These are phyloP conservation scores for Aspergillus bertholletiae DNA, from an alignment of 495 filamentous ascomycete species.

Conservation along the genomic window DNA sequence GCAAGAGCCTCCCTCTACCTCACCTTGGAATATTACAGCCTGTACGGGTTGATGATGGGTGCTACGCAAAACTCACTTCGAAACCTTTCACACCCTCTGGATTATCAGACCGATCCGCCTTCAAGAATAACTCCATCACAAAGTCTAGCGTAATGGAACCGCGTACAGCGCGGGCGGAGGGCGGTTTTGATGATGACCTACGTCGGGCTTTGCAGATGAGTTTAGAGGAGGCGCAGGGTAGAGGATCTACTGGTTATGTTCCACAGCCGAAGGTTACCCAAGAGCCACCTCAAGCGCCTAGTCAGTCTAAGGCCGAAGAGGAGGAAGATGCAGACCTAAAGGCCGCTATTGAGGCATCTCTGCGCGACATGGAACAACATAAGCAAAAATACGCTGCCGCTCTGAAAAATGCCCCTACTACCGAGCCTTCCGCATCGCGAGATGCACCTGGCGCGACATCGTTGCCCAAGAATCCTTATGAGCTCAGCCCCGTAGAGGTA, in stretches of 20 bases:
- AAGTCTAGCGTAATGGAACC: constrained; percentile 76
- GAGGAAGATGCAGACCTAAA: constrained; percentile 89
- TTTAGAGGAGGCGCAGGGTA: constrained; percentile 83
- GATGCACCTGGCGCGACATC: constrained; percentile 27
- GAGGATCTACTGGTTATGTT: constrained; percentile 65
- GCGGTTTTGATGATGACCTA: constrained; percentile 92
- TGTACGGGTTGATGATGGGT: constrained; percentile 96
- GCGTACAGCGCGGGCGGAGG: constrained; percentile 74
- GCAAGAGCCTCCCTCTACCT: constrained; percentile 82
- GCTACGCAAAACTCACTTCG: constrained; percentile 83
- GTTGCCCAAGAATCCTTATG: constrained; percentile 84
- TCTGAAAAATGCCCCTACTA: constrained; percentile 60
- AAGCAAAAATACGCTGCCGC: constrained; percentile 83
- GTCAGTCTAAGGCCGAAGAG: constrained; percentile 18
- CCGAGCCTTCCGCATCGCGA: constrained; percentile 17
- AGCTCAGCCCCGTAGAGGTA: constrained; percentile 88
- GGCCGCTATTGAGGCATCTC: constrained; percentile 93
- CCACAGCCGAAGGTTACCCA: constrained; percentile 52
- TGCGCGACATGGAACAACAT: constrained; percentile 97
- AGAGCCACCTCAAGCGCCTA: constrained; percentile 18
- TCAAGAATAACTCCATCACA: constrained; percentile 50
- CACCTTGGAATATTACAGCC: constrained; percentile 89
- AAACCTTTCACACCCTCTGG: constrained; percentile 48
- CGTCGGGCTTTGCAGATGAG: constrained; percentile 94
- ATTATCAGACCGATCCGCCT: constrained; percentile 42